phyloP scores from a whole-genome alignment of 2,329 filamentous ascomycete species.

The Phialemonium atrogriseum region DNA sequence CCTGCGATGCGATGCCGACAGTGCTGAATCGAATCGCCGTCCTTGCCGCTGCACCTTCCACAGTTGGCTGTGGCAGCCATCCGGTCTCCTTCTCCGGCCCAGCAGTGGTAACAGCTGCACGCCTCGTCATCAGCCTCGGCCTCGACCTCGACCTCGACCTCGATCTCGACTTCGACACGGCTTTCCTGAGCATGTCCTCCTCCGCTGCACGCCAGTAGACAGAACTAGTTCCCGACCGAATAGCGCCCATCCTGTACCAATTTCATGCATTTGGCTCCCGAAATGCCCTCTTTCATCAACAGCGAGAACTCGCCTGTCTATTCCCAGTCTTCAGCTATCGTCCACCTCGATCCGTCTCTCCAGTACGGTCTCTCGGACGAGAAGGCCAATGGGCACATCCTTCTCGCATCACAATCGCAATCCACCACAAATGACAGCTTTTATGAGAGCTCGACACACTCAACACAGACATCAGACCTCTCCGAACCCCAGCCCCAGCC shows the following conservation, averaged over 20 bases:
- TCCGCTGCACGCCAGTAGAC: not conserved
- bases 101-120: too few species aligned
- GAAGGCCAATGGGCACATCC: conserved; percentile 22
- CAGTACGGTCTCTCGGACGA: conserved; percentile 22
- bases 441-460: conserved; percentile 45
- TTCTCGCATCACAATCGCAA: conserved; percentile 28
- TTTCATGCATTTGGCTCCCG: conserved; percentile 9
- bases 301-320: conserved; percentile 35
- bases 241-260: conserved; percentile 7
- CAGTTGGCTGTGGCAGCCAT: too few species aligned
- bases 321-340: conserved; percentile 31
- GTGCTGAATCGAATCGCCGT: too few species aligned
- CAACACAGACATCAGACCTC: conserved; percentile 42
- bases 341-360: conserved; percentile 33
- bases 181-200: conserved; percentile 1
- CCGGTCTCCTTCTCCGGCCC: too few species aligned
- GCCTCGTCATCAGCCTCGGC: too few species aligned
- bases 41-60: too few species aligned
- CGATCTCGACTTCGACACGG: not conserved
- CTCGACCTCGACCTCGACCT: too few species aligned
- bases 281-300: conserved; percentile 48
- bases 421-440: conserved; percentile 40
- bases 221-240: conserved; percentile 1
- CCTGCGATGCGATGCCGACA: too few species aligned
- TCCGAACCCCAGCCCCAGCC: conserved; percentile 36